phyloP scores from a whole-genome alignment of 768 basidiomycete species.

The Tulasnella sp. region DNA sequence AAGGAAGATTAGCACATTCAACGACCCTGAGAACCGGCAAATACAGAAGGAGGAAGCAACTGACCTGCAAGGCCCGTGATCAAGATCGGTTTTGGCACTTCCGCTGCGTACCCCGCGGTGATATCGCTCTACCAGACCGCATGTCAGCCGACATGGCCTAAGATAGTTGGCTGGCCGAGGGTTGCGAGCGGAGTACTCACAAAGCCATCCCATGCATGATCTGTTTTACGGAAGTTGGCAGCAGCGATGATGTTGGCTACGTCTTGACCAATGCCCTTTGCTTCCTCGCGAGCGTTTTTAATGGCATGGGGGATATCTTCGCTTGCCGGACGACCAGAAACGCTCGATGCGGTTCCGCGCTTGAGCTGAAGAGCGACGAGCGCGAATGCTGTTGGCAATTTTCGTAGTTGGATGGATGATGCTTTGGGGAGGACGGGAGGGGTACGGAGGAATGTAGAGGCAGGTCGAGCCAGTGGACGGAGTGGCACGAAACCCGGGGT shows the following conservation, averaged over 20 bases:
- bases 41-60: slow-evolving; percentile 27
- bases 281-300: slow-evolving; percentile 30
- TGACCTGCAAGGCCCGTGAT: slow-evolving; percentile 70
- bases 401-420: slow-evolving; percentile 7
- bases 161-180: neutral
- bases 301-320: slow-evolving; percentile 24
- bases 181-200: slow-evolving; percentile 51
- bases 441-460: slow-evolving; percentile 17
- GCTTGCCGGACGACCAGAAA: slow-evolving; percentile 18
- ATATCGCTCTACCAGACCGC: slow-evolving; percentile 56
- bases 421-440: neutral
- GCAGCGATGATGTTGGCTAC: slow-evolving; percentile 75
- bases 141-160: neutral
- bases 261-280: slow-evolving; percentile 24
- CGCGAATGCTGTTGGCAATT: slow-evolving; percentile 3
- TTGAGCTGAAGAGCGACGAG: slow-evolving; percentile 25
- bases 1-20: neutral
- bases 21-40: neutral
- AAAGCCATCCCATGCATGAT: slow-evolving; percentile 29
- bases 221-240: slow-evolving; percentile 21
- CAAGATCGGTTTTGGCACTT: slow-evolving; percentile 75
- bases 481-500: slow-evolving; percentile 7
- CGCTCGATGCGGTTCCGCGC: slow-evolving; percentile 5
- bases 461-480: slow-evolving; percentile 11
- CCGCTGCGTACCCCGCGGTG: slow-evolving; percentile 65